A percentile compares a stretch with the other conserved stretches of the same genome.
Evolutionary conservation across 108 stramenopile species (phyloP).

Genomic region (Mediolabrus comicus): DNA sequence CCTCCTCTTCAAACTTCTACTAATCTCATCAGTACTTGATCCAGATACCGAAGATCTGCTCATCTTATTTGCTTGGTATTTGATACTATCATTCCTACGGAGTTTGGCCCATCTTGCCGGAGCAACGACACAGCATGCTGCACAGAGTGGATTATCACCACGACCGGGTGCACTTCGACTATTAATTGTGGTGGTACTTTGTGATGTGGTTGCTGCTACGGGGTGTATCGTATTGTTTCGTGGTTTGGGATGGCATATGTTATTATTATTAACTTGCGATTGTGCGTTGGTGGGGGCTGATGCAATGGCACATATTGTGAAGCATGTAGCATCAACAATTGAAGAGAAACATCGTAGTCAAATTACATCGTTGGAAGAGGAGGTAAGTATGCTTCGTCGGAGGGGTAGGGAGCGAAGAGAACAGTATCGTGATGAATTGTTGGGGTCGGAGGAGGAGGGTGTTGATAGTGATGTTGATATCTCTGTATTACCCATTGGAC

Average conservation of each 20-base stretch:
- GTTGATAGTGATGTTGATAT: constrained; percentile 1
- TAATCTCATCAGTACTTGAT: constrained; percentile 65
- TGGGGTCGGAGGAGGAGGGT: not conserved
- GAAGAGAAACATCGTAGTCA: constrained; percentile 43
- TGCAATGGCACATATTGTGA: constrained; percentile 46
- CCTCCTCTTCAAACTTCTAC: constrained; percentile 73
- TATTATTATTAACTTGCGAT: constrained; percentile 66
- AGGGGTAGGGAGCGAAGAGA: constrained; percentile 6
- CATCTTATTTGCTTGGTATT: constrained; percentile 73
- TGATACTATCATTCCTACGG: constrained; percentile 62
- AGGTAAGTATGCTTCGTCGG: constrained; percentile 43
- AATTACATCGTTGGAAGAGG: constrained; percentile 41
- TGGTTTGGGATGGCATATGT: constrained; percentile 55
- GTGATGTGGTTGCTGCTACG: constrained; percentile 50
- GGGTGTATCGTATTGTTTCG: constrained; percentile 58
- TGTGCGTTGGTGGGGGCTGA: constrained; percentile 61
- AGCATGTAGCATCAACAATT: constrained; percentile 36
- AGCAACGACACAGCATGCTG: constrained; percentile 42
- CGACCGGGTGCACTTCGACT: constrained; percentile 52
- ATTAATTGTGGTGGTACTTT: constrained; percentile 49
- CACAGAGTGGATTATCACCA: constrained; percentile 55
- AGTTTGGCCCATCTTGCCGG: constrained; percentile 59
- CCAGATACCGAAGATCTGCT: constrained; percentile 71
- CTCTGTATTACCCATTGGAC: not conserved
- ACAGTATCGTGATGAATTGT: not conserved